Evolutionary conservation across 1,139 yeast species (phyloP).

Genomic region (Pichia sp.): DNA sequence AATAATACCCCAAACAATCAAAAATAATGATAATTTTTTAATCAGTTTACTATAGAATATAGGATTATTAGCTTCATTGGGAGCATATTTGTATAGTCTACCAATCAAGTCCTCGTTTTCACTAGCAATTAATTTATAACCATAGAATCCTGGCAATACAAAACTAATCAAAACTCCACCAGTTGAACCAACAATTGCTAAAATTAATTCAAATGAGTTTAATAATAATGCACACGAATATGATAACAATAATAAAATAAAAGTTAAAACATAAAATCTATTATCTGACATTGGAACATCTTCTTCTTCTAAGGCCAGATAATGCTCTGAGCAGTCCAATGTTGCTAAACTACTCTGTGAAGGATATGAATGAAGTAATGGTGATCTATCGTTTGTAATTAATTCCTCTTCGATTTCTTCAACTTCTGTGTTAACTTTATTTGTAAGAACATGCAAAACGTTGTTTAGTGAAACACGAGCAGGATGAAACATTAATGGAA

Average conservation of each 20-base stretch:
- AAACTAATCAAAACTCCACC: slow-evolving; percentile 57
- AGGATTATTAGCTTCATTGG: slow-evolving; percentile 17
- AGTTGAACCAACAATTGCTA: slow-evolving; percentile 55
- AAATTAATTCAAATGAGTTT: slow-evolving; percentile 47
- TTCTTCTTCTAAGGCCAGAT: slow-evolving; percentile 8
- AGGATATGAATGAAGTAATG: slow-evolving; percentile 5
- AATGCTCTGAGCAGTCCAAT: not conserved
- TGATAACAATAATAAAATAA: slow-evolving; percentile 37
- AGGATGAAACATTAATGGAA: slow-evolving; percentile 91
- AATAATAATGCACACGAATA: slow-evolving; percentile 41
- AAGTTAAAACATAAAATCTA: slow-evolving; percentile 45
- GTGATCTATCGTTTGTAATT: slow-evolving; percentile 6
- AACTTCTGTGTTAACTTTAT: slow-evolving; percentile 1
- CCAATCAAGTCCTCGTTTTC: slow-evolving; percentile 22
- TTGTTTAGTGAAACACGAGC: slow-evolving; percentile 81
- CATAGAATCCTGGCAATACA: slow-evolving; percentile 54
- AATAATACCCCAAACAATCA: slow-evolving; percentile 48
- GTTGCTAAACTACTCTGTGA: not conserved
- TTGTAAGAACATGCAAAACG: slow-evolving; percentile 49
- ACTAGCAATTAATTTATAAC: slow-evolving; percentile 39
- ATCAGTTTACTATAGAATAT: slow-evolving; percentile 22
- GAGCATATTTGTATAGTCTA: slow-evolving; percentile 17
- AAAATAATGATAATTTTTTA: slow-evolving; percentile 39
- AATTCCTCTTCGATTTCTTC: not conserved
- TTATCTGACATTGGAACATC: slow-evolving; percentile 45